phyloP scores from a whole-genome alignment of 164 flowering plant genomes.

The Cinnamomum micranthum region DNA sequence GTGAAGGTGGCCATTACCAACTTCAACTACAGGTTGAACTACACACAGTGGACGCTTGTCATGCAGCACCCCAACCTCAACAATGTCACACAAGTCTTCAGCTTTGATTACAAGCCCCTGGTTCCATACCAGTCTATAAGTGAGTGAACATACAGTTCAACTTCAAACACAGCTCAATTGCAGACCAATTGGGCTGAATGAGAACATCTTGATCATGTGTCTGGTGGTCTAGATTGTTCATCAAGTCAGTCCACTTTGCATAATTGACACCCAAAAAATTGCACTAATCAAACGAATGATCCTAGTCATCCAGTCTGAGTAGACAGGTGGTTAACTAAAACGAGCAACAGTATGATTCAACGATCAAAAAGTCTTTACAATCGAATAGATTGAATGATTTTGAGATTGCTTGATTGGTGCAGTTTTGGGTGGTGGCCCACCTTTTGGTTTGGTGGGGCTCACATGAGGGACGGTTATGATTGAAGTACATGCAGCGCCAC shows the following conservation, averaged over 20 bases:
- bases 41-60: conserved; percentile 75
- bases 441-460: neutral
- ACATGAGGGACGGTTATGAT: neutral
- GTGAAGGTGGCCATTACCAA: conserved; percentile 67
- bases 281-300: neutral
- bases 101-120: conserved; percentile 82
- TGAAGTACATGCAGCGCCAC: neutral
- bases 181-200: neutral
- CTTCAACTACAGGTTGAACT: conserved; percentile 70
- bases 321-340: neutral
- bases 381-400: neutral
- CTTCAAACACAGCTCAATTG: neutral
- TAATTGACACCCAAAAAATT: neutral
- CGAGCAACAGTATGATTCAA: neutral
- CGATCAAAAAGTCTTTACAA: neutral
- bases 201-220: neutral
- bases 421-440: neutral
- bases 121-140: conserved; percentile 64
- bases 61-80: conserved; percentile 83
- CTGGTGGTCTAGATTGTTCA: neutral
- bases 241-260: neutral
- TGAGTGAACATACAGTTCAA: conserved; percentile 26
- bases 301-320: neutral
- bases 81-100: conserved; percentile 76
- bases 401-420: too few species aligned